Evolutionary conservation across 2,329 filamentous ascomycete species (phyloP).

Genomic region (Ascochyta pisi): DNA sequence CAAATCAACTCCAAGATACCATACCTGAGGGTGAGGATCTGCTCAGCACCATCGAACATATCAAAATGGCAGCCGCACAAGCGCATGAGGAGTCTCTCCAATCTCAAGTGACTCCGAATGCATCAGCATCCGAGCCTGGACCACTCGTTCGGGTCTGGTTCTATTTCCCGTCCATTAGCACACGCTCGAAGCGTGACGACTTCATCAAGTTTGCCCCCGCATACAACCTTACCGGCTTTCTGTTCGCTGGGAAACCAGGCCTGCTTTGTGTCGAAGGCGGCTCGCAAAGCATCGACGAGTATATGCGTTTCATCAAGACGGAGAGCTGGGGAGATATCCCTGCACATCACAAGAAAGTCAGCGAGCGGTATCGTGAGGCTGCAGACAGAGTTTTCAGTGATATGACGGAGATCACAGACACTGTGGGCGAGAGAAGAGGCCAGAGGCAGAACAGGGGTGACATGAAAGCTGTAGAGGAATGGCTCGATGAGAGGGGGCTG

Average conservation of each 20-base stretch:
- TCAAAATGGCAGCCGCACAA: slow-evolving; percentile 26
- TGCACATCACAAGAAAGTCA: slow-evolving; percentile 67
- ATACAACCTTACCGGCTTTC: slow-evolving; percentile 64
- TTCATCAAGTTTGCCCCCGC: slow-evolving; percentile 61
- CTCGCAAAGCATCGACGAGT: slow-evolving; percentile 60
- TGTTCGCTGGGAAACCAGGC: slow-evolving; percentile 67
- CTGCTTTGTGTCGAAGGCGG: slow-evolving; percentile 60
- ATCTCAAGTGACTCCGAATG: background rate
- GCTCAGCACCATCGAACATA: slow-evolving; percentile 29
- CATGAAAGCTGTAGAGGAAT: slow-evolving; percentile 61
- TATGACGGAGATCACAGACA: slow-evolving; percentile 65
- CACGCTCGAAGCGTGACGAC: slow-evolving; percentile 65
- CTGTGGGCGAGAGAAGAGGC: slow-evolving; percentile 57
- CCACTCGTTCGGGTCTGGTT: slow-evolving; percentile 64
- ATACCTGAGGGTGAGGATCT: slow-evolving; percentile 22
- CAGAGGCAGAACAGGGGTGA: slow-evolving; percentile 60
- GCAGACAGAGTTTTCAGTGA: slow-evolving; percentile 56
- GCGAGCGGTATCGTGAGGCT: slow-evolving; percentile 60
- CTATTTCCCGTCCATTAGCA: slow-evolving; percentile 68
- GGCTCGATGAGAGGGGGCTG: slow-evolving; percentile 56
- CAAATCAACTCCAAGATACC: slow-evolving; percentile 21
- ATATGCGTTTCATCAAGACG: slow-evolving; percentile 70
- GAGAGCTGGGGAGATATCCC: slow-evolving; percentile 70
- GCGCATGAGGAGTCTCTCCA: background rate
- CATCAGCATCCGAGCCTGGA: background rate